A percentile compares a stretch with the other conserved stretches of the same genome.
Conservation (phyloP, 805 yeast genomes). For the Barnettozyma wickerhamii region DNA sequence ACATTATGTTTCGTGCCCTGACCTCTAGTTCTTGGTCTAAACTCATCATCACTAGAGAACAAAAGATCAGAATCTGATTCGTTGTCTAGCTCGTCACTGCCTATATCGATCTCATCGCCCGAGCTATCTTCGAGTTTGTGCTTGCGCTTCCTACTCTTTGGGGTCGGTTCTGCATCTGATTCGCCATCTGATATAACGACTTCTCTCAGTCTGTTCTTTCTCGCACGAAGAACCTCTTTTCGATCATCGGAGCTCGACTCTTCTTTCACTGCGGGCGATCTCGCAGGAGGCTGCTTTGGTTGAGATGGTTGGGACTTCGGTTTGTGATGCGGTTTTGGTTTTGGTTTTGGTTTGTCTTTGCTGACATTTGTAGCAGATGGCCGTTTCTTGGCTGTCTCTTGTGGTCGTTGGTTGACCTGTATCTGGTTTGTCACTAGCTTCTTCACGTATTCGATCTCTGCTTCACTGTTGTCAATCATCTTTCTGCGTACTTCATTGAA, state of each 20-base stretch:
- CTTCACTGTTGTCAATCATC: constrained; percentile 21
- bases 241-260: too few species aligned
- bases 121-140: background rate
- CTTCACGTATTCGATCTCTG: constrained; percentile 25
- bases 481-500: constrained; percentile 19
- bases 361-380: constrained; percentile 2
- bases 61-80: constrained; percentile 8
- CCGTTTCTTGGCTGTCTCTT: too few species aligned
- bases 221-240: background rate
- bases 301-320: background rate
- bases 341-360: constrained; percentile 1
- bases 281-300: background rate
- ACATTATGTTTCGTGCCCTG: too few species aligned
- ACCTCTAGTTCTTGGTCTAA: constrained; percentile 26
- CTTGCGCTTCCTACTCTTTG: background rate
- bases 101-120: constrained; percentile 3
- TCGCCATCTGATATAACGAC: constrained; percentile 7
- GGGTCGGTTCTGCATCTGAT: constrained; percentile 5
- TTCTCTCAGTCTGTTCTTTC: constrained; percentile 5
- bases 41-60: constrained; percentile 14
- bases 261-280: background rate
- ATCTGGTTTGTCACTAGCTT: constrained; percentile 11
- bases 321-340: background rate
- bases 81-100: constrained; percentile 8
- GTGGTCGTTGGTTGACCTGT: too few species aligned